Conservation (phyloP, 2,329 filamentous ascomycete species). For the Bertia moriformis region DNA sequence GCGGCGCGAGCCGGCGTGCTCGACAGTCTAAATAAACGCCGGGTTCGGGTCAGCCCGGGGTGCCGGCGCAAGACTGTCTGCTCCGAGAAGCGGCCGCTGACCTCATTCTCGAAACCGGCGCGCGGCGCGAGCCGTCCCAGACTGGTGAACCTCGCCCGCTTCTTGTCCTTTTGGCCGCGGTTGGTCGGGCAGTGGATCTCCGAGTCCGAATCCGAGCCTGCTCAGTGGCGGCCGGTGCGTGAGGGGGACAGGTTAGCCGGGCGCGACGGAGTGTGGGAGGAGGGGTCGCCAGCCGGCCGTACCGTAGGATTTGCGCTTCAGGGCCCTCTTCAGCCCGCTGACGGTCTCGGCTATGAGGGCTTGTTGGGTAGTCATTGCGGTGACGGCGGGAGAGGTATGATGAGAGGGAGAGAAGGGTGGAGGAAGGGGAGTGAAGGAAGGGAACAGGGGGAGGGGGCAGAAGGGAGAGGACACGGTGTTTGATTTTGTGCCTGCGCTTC, state of each 20-base stretch:
- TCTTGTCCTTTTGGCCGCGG: constrained; percentile 68
- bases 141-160: constrained; percentile 55
- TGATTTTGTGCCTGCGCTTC: too few relatives aligned
- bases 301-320: not conserved
- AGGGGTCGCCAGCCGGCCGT: not conserved
- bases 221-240: constrained; percentile 1
- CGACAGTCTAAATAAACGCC: constrained; percentile 55
- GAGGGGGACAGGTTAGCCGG: too few relatives aligned
- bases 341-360: not conserved
- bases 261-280: not conserved
- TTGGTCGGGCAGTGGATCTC: constrained; percentile 57
- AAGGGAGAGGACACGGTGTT: too few relatives aligned
- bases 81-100: constrained; percentile 23
- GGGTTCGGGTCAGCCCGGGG: constrained; percentile 10
- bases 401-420: too few relatives aligned
- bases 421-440: too few relatives aligned
- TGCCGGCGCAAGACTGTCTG: constrained; percentile 2
- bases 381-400: constrained; percentile 22
- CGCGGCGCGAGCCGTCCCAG: constrained; percentile 55
- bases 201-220: constrained; percentile 68
- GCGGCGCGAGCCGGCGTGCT: constrained; percentile 60
- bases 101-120: constrained; percentile 55
- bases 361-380: constrained; percentile 8
- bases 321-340: not conserved
- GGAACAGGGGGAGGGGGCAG: too few relatives aligned